Base-by-base conservation (phyloP, 768 basidiomycete species). In the Ramaria sp. region DNA sequence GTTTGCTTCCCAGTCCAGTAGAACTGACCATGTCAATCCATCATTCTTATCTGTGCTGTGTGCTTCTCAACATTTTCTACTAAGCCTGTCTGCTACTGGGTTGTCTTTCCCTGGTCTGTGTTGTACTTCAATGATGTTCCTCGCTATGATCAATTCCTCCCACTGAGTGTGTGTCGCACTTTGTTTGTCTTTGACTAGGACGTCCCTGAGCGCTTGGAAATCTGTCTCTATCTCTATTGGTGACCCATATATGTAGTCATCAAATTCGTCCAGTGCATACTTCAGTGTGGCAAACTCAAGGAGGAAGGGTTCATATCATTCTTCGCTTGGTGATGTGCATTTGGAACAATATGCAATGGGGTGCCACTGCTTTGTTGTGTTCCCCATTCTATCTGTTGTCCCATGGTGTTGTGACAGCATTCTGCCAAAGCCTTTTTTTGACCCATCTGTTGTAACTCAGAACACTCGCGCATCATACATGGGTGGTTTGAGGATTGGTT, bases 281-380 rank as follows among this genome's bases (percentile, higher is more conserved):
- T 75, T 73, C 17, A 75, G 62, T 1, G 66, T 70, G 0, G 69
- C 68, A 56, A 71, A 73, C 45, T 75, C 69, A 0, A 72, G 60
- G 0, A 73, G 13, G 39, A 66, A 73, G 0, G 71, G 70, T 33
- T 61, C 61, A 54, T 70, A 73, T 5, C 62, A 60, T 31, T 64
- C 65, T 51, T 71, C 71, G 0, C 65, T 53, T 0, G 43, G 30
- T 1, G 70, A 73, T 13, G 71, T 71, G 7, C 69, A 59, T 47
- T 73, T 71, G 7, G 70, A 72, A 1, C 65, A 64, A 54, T 69
- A 73, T 0, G 56, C 69, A 0, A 73, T 62, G 0, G 72, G 72
- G 56, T 70, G 68, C 1, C n/a, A n/a, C n/a, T n/a, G n/a, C n/a
- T n/a, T n/a, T n/a, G n/a, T n/a, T n/a, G n/a, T n/a, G n/a, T n/a